A percentile compares a stretch with the other conserved stretches of the same genome.
phyloP scores from a whole-genome alignment of 371 early-diverging fungal species.

The Mortierella sp. region DNA sequence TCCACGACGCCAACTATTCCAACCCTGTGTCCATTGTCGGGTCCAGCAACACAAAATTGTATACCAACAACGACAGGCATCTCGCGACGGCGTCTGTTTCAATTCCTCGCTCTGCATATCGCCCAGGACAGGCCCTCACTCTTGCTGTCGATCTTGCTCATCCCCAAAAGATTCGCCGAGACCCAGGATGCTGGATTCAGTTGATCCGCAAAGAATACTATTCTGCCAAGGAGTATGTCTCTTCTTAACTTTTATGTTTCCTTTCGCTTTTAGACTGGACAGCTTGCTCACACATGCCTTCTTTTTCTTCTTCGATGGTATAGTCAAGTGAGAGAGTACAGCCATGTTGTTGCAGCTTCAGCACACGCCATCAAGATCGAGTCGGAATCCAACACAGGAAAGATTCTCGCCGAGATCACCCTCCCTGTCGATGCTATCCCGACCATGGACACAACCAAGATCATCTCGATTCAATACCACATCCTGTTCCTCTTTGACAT shows the following conservation, averaged over 20 bases:
- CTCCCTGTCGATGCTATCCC: conserved; percentile 26
- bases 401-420: conserved; percentile 16
- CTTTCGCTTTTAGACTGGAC: not conserved
- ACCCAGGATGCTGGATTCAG: conserved; percentile 53
- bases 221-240: conserved; percentile 41
- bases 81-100: conserved; percentile 28
- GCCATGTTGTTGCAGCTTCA: conserved; percentile 19
- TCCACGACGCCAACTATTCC: conserved; percentile 26
- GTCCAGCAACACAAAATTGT: conserved; percentile 29
- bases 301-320: not conserved
- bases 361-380: conserved; percentile 22
- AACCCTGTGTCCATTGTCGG: conserved; percentile 19
- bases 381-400: conserved; percentile 9
- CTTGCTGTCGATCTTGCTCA: conserved; percentile 21
- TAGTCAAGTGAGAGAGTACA: conserved; percentile 33
- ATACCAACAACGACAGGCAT: conserved; percentile 24
- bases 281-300: not conserved
- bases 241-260: not conserved
- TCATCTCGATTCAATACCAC: conserved; percentile 40
- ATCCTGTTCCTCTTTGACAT: conserved; percentile 42
- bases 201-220: conserved; percentile 44
- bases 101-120: conserved; percentile 28
- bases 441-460: conserved; percentile 38
- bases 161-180: conserved; percentile 22
- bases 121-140: conserved; percentile 20